Percentiles rank a stretch among this genome's conserved stretches.
Conservation (phyloP, 2,329 filamentous ascomycete species). For the Bertia moriformis region DNA sequence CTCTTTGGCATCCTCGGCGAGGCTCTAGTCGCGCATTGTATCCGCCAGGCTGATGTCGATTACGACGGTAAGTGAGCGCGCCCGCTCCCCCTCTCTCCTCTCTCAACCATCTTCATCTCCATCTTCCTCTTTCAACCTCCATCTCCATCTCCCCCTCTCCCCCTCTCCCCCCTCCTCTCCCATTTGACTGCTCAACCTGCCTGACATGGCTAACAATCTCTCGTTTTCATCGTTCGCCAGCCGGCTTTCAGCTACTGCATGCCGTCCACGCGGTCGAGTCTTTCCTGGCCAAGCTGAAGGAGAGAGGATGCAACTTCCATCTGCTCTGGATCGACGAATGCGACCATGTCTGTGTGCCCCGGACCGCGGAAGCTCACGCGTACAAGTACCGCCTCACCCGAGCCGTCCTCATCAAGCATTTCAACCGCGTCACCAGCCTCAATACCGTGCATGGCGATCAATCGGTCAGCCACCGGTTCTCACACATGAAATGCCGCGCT, state of each 20-base stretch:
- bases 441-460: too few relatives aligned
- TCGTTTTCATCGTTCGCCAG: too few relatives aligned
- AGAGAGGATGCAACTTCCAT: conserved; percentile 56
- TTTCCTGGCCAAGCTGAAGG: conserved; percentile 43
- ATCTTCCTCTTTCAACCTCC: not conserved
- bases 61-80: too few relatives aligned
- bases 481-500: not conserved
- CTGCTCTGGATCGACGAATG: conserved; percentile 46
- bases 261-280: conserved; percentile 54
- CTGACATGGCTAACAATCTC: too few relatives aligned
- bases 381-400: not conserved
- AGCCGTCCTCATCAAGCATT: not conserved
- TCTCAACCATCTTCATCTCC: too few relatives aligned
- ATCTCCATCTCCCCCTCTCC: not conserved
- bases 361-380: conserved; percentile 14
- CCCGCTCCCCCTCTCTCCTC: too few relatives aligned
- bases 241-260: conserved; percentile 58
- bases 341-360: not conserved
- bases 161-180: not conserved
- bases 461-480: too few relatives aligned
- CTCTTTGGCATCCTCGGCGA: conserved; percentile 63
- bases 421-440: not conserved
- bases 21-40: conserved; percentile 52
- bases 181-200: too few relatives aligned
- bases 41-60: too few relatives aligned